Conservation (phyloP, 345 rosid species). For the Rhodomyrtus tomentosa region DNA sequence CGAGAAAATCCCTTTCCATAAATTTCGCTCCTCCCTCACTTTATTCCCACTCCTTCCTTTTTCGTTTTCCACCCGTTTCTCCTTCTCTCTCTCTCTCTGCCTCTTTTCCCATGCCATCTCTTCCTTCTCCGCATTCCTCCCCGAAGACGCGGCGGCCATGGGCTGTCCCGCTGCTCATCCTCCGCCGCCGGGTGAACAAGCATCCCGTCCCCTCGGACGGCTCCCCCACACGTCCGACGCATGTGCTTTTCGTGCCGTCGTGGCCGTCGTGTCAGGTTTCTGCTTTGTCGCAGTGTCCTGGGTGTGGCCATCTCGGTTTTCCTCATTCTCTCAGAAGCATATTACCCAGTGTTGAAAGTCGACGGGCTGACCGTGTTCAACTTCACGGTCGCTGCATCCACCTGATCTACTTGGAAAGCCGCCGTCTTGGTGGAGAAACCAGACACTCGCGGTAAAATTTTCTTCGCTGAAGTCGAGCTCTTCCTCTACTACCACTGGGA, state of each 20-base stretch:
- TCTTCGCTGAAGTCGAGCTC: not conserved
- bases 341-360: not conserved
- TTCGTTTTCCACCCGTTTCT: too few relatives aligned
- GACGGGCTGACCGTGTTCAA: not conserved
- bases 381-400: not conserved
- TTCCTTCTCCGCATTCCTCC: not conserved
- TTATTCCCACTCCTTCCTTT: too few relatives aligned
- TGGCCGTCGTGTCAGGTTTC: not conserved
- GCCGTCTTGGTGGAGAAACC: not conserved
- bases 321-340: too few relatives aligned
- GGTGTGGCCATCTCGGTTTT: too few relatives aligned
- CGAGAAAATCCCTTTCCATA: too few relatives aligned
- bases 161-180: not conserved
- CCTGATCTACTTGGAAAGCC: not conserved
- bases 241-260: too few relatives aligned
- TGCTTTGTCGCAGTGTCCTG: not conserved
- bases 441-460: not conserved
- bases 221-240: not conserved
- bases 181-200: not conserved
- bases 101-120: not conserved
- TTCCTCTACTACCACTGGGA: not conserved
- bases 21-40: too few relatives aligned
- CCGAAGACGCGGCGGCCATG: not conserved
- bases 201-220: not conserved
- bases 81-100: too few relatives aligned